Base-by-base conservation (phyloP, 345 rosid species). In the Angophora floribunda region DNA sequence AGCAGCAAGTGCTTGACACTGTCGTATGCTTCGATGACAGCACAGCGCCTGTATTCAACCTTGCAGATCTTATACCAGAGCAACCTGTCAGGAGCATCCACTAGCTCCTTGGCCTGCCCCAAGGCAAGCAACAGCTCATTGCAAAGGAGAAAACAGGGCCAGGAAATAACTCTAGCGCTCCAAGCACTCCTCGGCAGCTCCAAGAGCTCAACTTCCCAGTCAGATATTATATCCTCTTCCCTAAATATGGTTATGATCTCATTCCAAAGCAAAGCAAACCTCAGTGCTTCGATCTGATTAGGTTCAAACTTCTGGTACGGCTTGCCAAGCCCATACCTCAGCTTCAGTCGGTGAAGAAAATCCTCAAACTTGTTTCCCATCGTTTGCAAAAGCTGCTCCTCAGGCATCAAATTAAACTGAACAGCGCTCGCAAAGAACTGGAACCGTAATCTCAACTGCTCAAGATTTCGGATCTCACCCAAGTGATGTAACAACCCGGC, bases 211-310 rank as follows among this genome's bases (percentile, higher is more conserved):
- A 95, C 94, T 92, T 97, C 99, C 44, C 65, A 87, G 89, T 97
- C 98, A 90, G 98, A 94, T 86, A 96, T 91, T 80, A 96, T 95
- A 92, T 97, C 99, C 88, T 97, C 99, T 89, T 97, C 99, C 93
- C 99, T 94, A 90, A 93, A 96, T 80, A 91, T 94, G 82, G 91
- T 63, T 89, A 97, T 93, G 63, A 97, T 94, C 95, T 96, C 97
- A 89, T 97, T 97, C 99, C 99, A 96, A 67, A 97, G 91, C 93
- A 97, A 89, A 21, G 99, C 95, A 90, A 97, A 97, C 91, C 93
- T 97, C 90, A 90, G 93, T 75, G 97, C 97, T 94, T 94, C 98
- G 10, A 95, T 93, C 90, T 97, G 98, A 87, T 96, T 96, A 44
- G 99, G 93, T 92, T 97, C 97, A 65, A 97, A 97, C 91, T 96